phyloP scores from a whole-genome alignment of 2,329 filamentous ascomycete genomes.

The Alternaria consortialis region DNA sequence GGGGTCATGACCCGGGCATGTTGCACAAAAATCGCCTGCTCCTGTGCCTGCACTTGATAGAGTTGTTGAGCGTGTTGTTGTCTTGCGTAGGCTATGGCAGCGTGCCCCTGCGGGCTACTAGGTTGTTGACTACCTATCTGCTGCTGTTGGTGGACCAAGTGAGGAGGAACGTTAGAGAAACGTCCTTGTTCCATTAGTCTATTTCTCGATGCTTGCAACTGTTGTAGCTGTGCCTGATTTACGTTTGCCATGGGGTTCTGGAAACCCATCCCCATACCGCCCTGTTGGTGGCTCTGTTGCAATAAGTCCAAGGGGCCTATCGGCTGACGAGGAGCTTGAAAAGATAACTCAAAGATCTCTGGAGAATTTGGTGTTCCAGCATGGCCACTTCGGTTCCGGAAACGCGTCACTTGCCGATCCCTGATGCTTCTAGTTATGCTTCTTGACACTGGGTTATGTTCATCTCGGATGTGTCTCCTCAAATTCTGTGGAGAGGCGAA shows the following conservation, averaged over 20 bases:
- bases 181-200: slow-evolving; percentile 32
- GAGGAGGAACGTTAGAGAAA: slow-evolving; percentile 40
- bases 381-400: not conserved
- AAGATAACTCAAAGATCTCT: too few relatives aligned
- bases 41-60: slow-evolving; percentile 51
- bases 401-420: not conserved
- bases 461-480: slow-evolving; percentile 1
- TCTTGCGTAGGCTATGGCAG: slow-evolving; percentile 53
- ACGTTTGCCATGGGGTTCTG: slow-evolving; percentile 65
- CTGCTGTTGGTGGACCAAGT: slow-evolving; percentile 57
- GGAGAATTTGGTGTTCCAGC: too few relatives aligned
- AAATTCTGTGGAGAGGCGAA: not conserved
- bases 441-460: not conserved
- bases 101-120: slow-evolving; percentile 49
- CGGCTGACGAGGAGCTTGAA: too few relatives aligned
- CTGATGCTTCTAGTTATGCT: not conserved
- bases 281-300: slow-evolving; percentile 56
- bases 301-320: too few relatives aligned
- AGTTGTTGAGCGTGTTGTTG: slow-evolving; percentile 55
- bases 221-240: slow-evolving; percentile 48
- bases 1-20: slow-evolving; percentile 43
- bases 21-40: slow-evolving; percentile 55
- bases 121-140: slow-evolving; percentile 53
- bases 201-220: slow-evolving; percentile 36
- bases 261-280: slow-evolving; percentile 64